Evolutionary conservation across 345 rosid genomes (phyloP), one percentile per base, ranked within the genome.

Genomic region (Corymbia maculata): DNA sequence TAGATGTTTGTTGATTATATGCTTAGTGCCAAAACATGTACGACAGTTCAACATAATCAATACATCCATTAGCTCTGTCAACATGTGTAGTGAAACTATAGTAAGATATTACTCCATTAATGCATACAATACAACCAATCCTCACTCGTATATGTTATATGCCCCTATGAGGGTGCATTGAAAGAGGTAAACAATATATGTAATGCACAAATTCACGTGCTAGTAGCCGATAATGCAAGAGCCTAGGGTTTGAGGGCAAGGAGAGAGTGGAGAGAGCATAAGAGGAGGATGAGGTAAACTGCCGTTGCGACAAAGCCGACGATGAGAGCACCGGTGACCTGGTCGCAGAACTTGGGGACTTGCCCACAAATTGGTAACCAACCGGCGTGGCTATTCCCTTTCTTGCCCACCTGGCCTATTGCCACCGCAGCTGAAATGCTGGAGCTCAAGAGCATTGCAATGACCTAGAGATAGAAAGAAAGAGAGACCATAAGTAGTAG

Each of bases 341-440:
- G 89, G 88, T 95, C 92, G 52, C 95, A 93, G 85, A 89, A 95
- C 42, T 90, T 90, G 8, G 94, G 93, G 87, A 95, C 94, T 88
- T 92, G 94, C 19, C 87, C 92, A 57, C 95, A 95, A 68, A 95
- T 86, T 4, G 97, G 95, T 7, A 93, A 89, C 97, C 97, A 95
- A 13, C 97, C 96, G 14, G 97, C 95, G 80, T 92, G 95, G 44
- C 85, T 89, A 64, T 90, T 93, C 86, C 97, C 96, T 45, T 93
- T 91, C 89, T 93, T 94, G 50, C 97, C 97, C 86, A 95, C 93
- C 53, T 68, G 70, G 51, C 93, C 97, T 89, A 93, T 89, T 85
- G 94, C 95, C 90, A 95, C 44, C 2, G 97, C 94, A 21, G 97
- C 93, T 1, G 96, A 91, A 61, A 94, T 89, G 93, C 94, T 93